Conservation (phyloP, 1,139 yeast species). For the Saccharomyces uvarum region DNA sequence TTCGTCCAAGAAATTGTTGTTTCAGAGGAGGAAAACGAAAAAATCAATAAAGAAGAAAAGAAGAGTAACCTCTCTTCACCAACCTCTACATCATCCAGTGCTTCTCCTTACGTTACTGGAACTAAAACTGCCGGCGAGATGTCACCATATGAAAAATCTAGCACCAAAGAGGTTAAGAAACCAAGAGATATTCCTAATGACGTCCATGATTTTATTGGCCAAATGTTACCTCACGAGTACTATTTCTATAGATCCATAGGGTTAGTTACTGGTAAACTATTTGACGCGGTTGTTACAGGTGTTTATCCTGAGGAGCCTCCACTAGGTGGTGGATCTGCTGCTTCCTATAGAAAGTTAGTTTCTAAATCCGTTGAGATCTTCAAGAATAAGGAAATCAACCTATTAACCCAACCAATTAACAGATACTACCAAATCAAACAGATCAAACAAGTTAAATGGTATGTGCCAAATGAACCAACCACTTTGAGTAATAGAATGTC, state of each 20-base stretch:
- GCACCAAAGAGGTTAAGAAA: background rate
- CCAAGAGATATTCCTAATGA: slow-evolving; percentile 50
- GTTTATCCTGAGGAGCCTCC: slow-evolving; percentile 59
- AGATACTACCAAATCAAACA: slow-evolving; percentile 81
- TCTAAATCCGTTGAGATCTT: slow-evolving; percentile 40
- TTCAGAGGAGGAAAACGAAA: slow-evolving; percentile 16
- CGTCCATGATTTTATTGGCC: slow-evolving; percentile 75
- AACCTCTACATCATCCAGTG: background rate
- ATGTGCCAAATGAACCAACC: slow-evolving; percentile 39
- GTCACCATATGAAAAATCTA: background rate
- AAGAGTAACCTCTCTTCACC: background rate
- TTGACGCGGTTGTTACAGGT: slow-evolving; percentile 65
- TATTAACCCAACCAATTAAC: slow-evolving; percentile 65
- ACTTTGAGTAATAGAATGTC: slow-evolving; percentile 47
- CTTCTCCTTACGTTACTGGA: background rate
- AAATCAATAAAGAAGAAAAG: background rate
- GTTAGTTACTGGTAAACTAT: slow-evolving; percentile 53
- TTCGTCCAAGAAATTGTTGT: slow-evolving; percentile 44
- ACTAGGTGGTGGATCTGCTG: slow-evolving; percentile 55
- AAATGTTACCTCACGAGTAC: slow-evolving; percentile 79
- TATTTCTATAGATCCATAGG: slow-evolving; percentile 80
- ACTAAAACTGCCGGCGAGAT: background rate
- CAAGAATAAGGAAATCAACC: slow-evolving; percentile 56
- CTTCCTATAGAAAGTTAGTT: slow-evolving; percentile 52
- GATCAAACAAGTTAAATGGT: slow-evolving; percentile 54